Conservation (phyloP, 768 basidiomycete species). For the Mycena polygramma region DNA sequence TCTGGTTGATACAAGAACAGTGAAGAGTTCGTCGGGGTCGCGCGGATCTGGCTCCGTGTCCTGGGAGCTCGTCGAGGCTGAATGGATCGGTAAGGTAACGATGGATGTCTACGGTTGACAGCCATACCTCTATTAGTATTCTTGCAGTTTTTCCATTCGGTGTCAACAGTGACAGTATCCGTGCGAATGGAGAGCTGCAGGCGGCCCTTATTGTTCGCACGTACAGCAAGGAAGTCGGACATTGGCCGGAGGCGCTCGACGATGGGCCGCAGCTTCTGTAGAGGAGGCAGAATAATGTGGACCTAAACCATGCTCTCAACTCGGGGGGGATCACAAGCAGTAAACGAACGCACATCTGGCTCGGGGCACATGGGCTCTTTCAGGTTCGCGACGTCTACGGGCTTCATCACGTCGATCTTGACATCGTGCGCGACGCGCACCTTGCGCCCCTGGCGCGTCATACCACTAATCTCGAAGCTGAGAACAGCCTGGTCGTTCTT, state of each 20-base stretch:
- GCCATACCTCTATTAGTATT: constrained; percentile 68
- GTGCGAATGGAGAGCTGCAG: constrained; percentile 70
- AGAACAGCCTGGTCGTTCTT: constrained; percentile 85
- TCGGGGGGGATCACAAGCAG: background rate
- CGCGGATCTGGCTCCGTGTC: constrained; percentile 51
- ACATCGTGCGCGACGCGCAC: constrained; percentile 85
- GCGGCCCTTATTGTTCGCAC: constrained; percentile 74
- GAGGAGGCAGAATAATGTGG: constrained; percentile 81
- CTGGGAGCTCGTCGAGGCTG: constrained; percentile 50
- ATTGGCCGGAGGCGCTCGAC: constrained; percentile 80
- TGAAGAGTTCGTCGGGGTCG: constrained; percentile 71
- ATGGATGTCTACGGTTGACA: constrained; percentile 20
- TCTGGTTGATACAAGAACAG: constrained; percentile 76
- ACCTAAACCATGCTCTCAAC: constrained; percentile 58
- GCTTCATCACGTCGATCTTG: constrained; percentile 83
- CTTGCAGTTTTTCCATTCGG: constrained; percentile 81
- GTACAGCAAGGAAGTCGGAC: constrained; percentile 76
- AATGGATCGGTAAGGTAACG: background rate
- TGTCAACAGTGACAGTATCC: constrained; percentile 82
- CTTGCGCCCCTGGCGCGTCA: constrained; percentile 72
- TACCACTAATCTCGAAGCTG: constrained; percentile 79
- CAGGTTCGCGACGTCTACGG: constrained; percentile 77
- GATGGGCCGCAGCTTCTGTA: constrained; percentile 82
- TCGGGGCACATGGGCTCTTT: constrained; percentile 88
- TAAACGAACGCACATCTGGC: constrained; percentile 72